Percentiles rank a stretch among this genome's conserved stretches.
phyloP scores from a whole-genome alignment of 2,329 filamentous ascomycete genomes.

The Leptographium flavum region DNA sequence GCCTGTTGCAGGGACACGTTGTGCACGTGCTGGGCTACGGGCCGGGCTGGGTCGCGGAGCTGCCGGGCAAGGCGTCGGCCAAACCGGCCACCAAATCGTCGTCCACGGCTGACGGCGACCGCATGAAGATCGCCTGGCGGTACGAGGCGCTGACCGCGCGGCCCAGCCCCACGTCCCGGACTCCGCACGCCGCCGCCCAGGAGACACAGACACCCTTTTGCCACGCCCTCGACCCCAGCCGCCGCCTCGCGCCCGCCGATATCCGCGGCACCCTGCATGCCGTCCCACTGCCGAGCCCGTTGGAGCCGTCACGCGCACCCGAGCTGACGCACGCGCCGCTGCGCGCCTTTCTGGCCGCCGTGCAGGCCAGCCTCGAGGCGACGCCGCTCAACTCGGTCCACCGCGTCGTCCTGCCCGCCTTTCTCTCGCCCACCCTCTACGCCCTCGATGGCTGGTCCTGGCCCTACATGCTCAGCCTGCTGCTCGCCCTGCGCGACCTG shows the following conservation, averaged over 20 bases:
- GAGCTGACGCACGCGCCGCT: slow-evolving; percentile 37
- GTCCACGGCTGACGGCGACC: slow-evolving; percentile 39
- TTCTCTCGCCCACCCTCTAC: slow-evolving; percentile 80
- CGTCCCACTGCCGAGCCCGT: slow-evolving; percentile 34
- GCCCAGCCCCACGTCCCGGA: neutral
- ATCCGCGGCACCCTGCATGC: slow-evolving; percentile 36
- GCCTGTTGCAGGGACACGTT: slow-evolving; percentile 77
- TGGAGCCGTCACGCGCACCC: slow-evolving; percentile 10
- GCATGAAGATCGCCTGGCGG: slow-evolving; percentile 98
- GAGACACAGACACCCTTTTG: slow-evolving; percentile 34
- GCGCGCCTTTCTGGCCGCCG: slow-evolving; percentile 43
- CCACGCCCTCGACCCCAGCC: slow-evolving; percentile 58
- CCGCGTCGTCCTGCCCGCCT: slow-evolving; percentile 67
- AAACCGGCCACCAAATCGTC: slow-evolving; percentile 12
- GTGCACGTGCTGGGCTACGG: slow-evolving; percentile 74
- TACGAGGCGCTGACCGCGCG: slow-evolving; percentile 59
- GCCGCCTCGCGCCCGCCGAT: slow-evolving; percentile 38
- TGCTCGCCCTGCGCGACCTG: slow-evolving; percentile 64
- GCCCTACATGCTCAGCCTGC: slow-evolving; percentile 59
- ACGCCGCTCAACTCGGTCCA: slow-evolving; percentile 53
- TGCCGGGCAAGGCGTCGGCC: slow-evolving; percentile 53
- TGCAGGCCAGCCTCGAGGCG: slow-evolving; percentile 40
- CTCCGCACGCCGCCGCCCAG: slow-evolving; percentile 14
- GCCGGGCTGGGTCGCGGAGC: slow-evolving; percentile 66
- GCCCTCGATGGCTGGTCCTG: slow-evolving; percentile 55